Evolutionary conservation across 2,329 filamentous ascomycete species (phyloP), one percentile per base, ranked within the genome.

Genomic region (Colletotrichum melonis): DNA sequence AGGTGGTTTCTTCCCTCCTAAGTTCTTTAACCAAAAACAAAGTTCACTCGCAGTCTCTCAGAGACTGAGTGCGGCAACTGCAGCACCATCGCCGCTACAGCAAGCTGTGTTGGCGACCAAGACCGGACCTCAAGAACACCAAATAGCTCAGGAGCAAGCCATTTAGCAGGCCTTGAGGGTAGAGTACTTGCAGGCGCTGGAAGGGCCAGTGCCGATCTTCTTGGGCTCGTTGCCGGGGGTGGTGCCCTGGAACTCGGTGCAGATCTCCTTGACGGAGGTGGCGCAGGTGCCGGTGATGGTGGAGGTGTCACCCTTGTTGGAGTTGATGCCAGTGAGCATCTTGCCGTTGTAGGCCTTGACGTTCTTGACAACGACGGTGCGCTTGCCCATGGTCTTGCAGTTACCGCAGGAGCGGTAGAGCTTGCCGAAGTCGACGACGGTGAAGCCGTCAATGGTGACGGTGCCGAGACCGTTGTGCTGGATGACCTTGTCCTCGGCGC

Each of bases 261-360:
- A 75, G 60, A 75, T 57, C 60, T 75, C 66, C 74, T 75, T 74
- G 64, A 73, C 64, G 71, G 71, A 66, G 72, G 74, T 66, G 67
- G 71, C 67, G 64, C 74, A 75, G 49, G 72, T 72, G 64, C 62
- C 58, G 60, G 72, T 72, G 74, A 75, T 75, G 67, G 72, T 72
- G 60, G 74, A 49, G 67, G 63, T 65, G 64, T 75, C 74, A 16
- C 74, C 74, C 67, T 72, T 72, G 74, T 75, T 75, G 64, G 71
- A 74, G 74, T 75, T 75, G 74, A 75, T 74, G 60, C 74, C 74
- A 60, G 67, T 67, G 70, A 75, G 71, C 63, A 75, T 66, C 66
- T 75, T 74, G 66, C 73, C 73, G 70, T 75, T 75, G 73, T 59
- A 74, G 72, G 74, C 72, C 67, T 72, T 75, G 63, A 75, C 74